phyloP scores from a whole-genome alignment of 345 rosid species.

The Salix koriyanagi region DNA sequence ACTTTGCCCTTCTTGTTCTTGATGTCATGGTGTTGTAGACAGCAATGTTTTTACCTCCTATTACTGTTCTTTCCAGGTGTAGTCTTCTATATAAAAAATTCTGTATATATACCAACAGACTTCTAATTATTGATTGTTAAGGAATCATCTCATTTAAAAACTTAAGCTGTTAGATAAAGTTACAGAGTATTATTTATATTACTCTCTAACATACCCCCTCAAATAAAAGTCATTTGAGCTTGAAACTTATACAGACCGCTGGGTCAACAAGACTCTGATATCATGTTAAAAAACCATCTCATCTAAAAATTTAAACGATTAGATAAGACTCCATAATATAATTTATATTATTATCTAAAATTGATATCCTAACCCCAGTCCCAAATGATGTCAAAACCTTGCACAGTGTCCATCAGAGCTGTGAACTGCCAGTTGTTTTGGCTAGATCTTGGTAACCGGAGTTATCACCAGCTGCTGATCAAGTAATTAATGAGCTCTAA shows the following conservation, averaged over 20 bases:
- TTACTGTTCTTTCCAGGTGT: neutral
- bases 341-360: no score
- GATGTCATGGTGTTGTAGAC: neutral
- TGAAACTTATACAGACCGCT: no score
- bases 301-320: no score
- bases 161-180: no score
- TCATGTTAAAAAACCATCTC: no score
- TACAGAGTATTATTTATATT: no score
- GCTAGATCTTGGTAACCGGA: neutral
- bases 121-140: neutral
- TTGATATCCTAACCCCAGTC: neutral
- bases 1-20: neutral
- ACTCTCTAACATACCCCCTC: no score
- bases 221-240: no score
- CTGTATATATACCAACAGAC: neutral
- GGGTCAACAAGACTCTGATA: no score
- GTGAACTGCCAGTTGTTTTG: neutral
- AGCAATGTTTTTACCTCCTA: neutral
- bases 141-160: no score
- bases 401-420: neutral
- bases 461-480: neutral
- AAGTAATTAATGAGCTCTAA: neutral
- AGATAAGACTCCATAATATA: no score
- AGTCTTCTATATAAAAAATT: neutral
- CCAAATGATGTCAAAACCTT: neutral